phyloP scores from a whole-genome alignment of 2,329 filamentous ascomycete genomes.

The Aspergillus ochraceoroseus region DNA sequence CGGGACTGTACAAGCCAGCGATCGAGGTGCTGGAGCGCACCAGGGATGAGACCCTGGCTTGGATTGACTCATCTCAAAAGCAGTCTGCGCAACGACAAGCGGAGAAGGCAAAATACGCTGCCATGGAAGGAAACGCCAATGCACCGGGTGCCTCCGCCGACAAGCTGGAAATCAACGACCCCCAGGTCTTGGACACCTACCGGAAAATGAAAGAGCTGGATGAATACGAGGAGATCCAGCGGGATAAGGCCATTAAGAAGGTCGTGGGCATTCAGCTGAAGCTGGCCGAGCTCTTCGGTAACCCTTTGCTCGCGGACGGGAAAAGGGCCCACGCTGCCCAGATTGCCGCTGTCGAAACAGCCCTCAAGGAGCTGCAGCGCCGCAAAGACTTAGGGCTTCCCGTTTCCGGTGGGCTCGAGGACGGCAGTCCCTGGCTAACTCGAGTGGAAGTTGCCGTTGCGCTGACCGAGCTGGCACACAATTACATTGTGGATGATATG shows the following conservation, averaged over 20 bases:
- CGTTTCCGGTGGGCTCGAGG: constrained; percentile 55
- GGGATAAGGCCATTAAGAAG: constrained; percentile 66
- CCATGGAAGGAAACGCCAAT: neutral
- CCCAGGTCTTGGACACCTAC: constrained; percentile 21
- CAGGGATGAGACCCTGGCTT: constrained; percentile 58
- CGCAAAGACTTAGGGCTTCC: constrained; percentile 64
- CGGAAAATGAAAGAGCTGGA: constrained; percentile 25
- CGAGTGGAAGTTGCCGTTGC: constrained; percentile 36
- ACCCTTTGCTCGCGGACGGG: constrained; percentile 67
- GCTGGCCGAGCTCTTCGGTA: constrained; percentile 75
- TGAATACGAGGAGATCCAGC: constrained; percentile 38
- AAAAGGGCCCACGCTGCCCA: constrained; percentile 71
- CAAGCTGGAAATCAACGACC: constrained; percentile 21
- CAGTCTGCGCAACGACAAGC: constrained; percentile 7
- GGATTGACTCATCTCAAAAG: constrained; percentile 30
- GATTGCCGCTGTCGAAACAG: constrained; percentile 74
- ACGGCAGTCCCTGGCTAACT: constrained; percentile 37
- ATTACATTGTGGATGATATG: constrained; percentile 68
- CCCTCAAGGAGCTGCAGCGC: constrained; percentile 67
- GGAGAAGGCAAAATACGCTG: constrained; percentile 13
- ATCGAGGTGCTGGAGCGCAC: constrained; percentile 75
- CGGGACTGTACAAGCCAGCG: constrained; percentile 63
- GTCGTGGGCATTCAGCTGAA: constrained; percentile 74
- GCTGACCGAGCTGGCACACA: constrained; percentile 61
- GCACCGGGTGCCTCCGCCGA: constrained; percentile 15